Conservation (phyloP, 306 rosid species). For the Prunus campanulata region DNA sequence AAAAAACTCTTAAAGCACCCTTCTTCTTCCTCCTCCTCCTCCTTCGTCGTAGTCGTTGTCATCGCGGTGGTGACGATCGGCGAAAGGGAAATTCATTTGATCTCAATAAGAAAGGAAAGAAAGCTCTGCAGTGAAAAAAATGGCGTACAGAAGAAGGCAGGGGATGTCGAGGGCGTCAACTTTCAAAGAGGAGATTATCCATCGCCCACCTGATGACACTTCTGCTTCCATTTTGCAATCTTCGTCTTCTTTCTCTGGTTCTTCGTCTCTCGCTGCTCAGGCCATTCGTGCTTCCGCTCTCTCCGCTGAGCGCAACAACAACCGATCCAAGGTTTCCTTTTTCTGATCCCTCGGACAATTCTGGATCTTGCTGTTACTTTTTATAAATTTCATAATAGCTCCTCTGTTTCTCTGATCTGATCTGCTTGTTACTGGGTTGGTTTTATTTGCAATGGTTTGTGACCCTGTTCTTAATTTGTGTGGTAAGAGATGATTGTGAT, state of each 20-base stretch:
- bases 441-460: not conserved
- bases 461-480: not conserved
- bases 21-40: not conserved
- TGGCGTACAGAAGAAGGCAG: slow-evolving; percentile 96
- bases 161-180: slow-evolving; percentile 67
- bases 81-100: not conserved
- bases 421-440: not conserved
- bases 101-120: not conserved
- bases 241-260: slow-evolving; percentile 29
- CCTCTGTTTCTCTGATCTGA: not conserved
- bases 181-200: slow-evolving; percentile 72
- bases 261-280: slow-evolving; percentile 69
- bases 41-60: slow-evolving; percentile 6
- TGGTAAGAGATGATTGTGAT: not conserved
- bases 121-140: slow-evolving; percentile 3
- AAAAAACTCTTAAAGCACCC: not conserved
- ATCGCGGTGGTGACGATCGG: slow-evolving; percentile 7
- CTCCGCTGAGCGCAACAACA: slow-evolving; percentile 37
- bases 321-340: slow-evolving; percentile 53
- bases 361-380: not conserved
- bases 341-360: not conserved
- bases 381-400: not conserved
- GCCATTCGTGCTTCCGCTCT: slow-evolving; percentile 70
- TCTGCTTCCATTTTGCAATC: slow-evolving; percentile 30
- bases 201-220: slow-evolving; percentile 31